Evolutionary conservation across 2,329 filamentous ascomycete species (phyloP), one percentile per base, ranked within the genome.

Genomic region (Ophiostoma sp.): DNA sequence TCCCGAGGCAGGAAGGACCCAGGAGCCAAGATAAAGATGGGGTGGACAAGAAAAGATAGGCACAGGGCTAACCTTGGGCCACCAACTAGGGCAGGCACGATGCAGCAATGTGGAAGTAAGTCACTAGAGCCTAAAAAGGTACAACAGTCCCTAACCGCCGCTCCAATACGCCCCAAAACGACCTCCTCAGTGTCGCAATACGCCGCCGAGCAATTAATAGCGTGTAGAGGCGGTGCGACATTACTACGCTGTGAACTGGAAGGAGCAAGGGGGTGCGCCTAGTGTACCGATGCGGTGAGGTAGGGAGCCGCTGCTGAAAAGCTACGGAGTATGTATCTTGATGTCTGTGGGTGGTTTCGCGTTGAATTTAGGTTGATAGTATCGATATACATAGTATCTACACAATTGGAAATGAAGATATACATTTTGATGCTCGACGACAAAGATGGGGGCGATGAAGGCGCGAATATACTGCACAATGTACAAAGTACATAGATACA

Each of bases 251-350:
- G 27, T 31, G 39, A 41, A 41, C 39, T 41, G 33, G 62, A 65
- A 65, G 20, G 62, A 65, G 33, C 35, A 44, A 27, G 33, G 67
- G 69, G 41, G 67, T 68, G 67, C 27, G 35, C 17, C 57, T 70
- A 70, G 67, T 68, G 67, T n/a, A 33, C 66, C 15, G 20, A 44
- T 64, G 27, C 54, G 65, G 69, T 62, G 54, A 70, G 23, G 66
- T 35, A 62, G 65, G 52, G 41, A 64, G 39, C 69, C 52, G 65
- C 62, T 66, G 67, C 41, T 44, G 39, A n/a, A 31, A 31, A 3
- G 27, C 27, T 3, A 31, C n/a, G n/a, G n/a, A 48, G 15, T 31
- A 31, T 31, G 20, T 27, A 44, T 33, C 5, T 33, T 11, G 52
- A 13, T 5, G 23, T 57, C 11, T 62, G 57, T 62, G 17, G 23